Conservation (phyloP, 2,329 filamentous ascomycete genomes). For the Xylaria multiplex region DNA sequence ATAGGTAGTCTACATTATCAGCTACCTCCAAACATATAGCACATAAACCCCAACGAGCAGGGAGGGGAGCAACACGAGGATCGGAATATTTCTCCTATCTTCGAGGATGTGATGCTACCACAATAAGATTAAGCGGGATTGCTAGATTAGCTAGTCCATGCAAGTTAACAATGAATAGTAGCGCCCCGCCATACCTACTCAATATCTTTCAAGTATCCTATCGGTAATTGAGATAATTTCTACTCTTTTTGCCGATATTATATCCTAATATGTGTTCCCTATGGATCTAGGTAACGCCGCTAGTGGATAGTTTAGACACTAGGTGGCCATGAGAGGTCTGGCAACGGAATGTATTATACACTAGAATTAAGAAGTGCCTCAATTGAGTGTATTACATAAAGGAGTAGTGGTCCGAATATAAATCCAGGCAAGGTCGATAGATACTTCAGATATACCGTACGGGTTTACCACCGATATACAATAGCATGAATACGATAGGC, state of each 20-base stretch:
- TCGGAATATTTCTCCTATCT: constrained; percentile 19
- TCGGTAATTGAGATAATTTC: constrained; percentile 19
- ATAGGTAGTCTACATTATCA: too few species aligned
- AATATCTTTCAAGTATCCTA: neutral
- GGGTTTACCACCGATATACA: neutral
- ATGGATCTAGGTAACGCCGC: neutral
- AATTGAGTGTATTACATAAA: too few species aligned
- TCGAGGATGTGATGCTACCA: constrained; percentile 22
- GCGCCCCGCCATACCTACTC: neutral
- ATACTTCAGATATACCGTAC: neutral
- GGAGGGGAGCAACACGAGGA: neutral
- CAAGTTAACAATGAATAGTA: constrained; percentile 17
- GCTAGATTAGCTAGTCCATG: constrained; percentile 12
- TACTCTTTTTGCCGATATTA: neutral
- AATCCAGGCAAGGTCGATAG: too few species aligned
- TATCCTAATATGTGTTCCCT: constrained; percentile 13
- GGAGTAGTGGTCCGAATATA: too few species aligned
- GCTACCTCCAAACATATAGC: neutral
- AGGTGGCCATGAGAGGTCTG: too few species aligned
- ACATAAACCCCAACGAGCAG: neutral
- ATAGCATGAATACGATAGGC: constrained; percentile 3
- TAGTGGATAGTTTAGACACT: neutral
- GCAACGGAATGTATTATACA: too few species aligned
- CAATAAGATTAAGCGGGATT: constrained; percentile 26
- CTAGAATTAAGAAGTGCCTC: too few species aligned